phyloP scores from a whole-genome alignment of 1,284 basidiomycete species.

The Irpex sp. region DNA sequence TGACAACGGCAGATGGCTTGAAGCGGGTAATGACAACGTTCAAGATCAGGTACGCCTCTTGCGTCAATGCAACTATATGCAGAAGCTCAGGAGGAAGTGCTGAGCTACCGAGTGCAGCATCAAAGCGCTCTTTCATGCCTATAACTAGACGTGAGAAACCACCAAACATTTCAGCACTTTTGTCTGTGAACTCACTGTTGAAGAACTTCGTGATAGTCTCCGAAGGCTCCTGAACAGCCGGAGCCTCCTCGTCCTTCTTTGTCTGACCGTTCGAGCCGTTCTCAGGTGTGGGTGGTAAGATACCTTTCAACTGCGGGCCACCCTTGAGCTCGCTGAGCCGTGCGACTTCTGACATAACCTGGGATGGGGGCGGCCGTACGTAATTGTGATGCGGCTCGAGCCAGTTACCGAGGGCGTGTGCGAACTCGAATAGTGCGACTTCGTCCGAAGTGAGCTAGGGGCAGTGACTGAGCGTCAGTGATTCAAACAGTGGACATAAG shows the following conservation, averaged over 20 bases:
- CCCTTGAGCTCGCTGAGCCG: conserved; percentile 68
- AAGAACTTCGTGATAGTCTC: conserved; percentile 54
- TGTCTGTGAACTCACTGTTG: conserved; percentile 40
- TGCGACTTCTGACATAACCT: conserved; percentile 69
- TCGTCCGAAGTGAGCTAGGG: conserved; percentile 65
- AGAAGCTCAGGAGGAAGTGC: conserved; percentile 51
- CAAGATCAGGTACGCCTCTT: conserved; percentile 76
- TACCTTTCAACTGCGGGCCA: conserved; percentile 59
- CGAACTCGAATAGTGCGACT: conserved; percentile 50
- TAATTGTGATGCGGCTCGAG: conserved; percentile 71
- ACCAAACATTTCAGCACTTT: neutral
- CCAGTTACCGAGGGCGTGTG: conserved; percentile 63
- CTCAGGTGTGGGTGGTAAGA: conserved; percentile 44
- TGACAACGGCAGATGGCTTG: conserved; percentile 63
- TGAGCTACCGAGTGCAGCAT: conserved; percentile 34
- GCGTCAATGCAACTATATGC: conserved; percentile 66
- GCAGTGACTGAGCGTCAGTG: neutral
- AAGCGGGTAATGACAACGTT: conserved; percentile 64
- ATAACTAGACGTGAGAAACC: neutral
- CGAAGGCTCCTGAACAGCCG: conserved; percentile 57
- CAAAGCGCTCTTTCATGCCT: conserved; percentile 56
- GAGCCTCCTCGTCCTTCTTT: conserved; percentile 70
- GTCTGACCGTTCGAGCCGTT: conserved; percentile 47
- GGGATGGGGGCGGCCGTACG: conserved; percentile 61
- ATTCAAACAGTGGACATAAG: neutral